Conservation (phyloP, 805 yeast species). For the Wickerhamiella occidentalis region DNA sequence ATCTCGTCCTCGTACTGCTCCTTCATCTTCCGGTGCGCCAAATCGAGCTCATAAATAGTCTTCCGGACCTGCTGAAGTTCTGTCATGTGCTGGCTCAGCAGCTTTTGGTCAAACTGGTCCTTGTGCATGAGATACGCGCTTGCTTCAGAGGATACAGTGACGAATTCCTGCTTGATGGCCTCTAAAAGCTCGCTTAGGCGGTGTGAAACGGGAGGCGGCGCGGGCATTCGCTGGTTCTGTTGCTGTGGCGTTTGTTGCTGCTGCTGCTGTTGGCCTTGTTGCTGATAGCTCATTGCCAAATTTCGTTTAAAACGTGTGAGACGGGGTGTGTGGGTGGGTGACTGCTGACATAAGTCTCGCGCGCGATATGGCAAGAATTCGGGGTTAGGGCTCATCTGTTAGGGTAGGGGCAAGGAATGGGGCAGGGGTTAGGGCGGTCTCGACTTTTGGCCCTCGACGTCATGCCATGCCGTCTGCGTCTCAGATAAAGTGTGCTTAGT, state of each 20-base stretch:
- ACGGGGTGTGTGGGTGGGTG: not conserved
- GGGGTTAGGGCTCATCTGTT: too few relatives aligned
- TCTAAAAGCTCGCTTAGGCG: conserved; percentile 70
- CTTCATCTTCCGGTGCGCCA: conserved; percentile 88
- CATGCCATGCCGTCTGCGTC: too few relatives aligned
- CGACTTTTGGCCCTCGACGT: too few relatives aligned
- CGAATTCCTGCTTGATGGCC: conserved; percentile 85
- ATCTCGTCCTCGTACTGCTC: conserved; percentile 94
- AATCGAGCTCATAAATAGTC: conserved; percentile 84
- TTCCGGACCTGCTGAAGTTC: conserved; percentile 92
- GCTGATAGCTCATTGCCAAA: conserved; percentile 12
- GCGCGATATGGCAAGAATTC: too few relatives aligned
- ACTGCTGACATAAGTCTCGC: not conserved
- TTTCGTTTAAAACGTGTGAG: too few relatives aligned
- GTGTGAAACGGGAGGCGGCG: conserved; percentile 14
- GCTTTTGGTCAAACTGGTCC: conserved; percentile 79
- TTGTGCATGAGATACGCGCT: conserved; percentile 75
- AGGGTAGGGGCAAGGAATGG: too few relatives aligned
- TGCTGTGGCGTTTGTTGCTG: conserved; percentile 13
- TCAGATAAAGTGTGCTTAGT: too few relatives aligned
- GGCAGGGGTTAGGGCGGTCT: too few relatives aligned
- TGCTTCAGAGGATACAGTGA: conserved; percentile 73
- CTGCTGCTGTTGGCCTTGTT: conserved; percentile 11
- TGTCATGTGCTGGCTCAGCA: conserved; percentile 70
- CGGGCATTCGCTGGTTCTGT: conserved; percentile 11